phyloP scores from a whole-genome alignment of 169 alveolate species.

The Babesia microti region DNA sequence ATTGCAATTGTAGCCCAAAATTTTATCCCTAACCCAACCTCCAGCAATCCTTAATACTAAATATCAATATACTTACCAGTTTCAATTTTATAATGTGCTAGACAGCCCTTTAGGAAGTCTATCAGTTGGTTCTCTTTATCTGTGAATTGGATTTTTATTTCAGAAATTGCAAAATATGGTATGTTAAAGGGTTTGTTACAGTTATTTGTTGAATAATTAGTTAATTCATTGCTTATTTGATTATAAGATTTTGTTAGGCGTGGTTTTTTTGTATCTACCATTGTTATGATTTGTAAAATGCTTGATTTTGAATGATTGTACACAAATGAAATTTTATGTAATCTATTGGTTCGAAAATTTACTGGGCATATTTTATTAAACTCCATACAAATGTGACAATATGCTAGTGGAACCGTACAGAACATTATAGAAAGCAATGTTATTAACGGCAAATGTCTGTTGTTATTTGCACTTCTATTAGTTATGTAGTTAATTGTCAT shows the following conservation, averaged over 20 bases:
- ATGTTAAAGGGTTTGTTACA: neutral
- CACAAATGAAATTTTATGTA: neutral
- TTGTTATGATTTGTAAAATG: neutral
- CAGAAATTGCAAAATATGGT: neutral
- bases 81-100: constrained; percentile 4
- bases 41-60: constrained; percentile 91
- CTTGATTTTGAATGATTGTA: neutral
- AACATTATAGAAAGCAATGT: no score
- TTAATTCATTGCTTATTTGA: neutral
- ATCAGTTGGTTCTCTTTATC: constrained; percentile 22
- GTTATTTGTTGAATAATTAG: neutral
- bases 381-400: no score
- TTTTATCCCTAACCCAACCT: constrained; percentile 98
- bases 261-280: constrained; percentile 1
- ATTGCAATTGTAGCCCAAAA: constrained; percentile 50
- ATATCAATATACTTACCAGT: constrained; percentile 19
- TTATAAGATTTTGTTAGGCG: neutral
- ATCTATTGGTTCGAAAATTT: no score
- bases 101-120: constrained; percentile 27
- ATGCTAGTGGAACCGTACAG: no score
- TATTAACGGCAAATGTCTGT: no score
- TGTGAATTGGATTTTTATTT: constrained; percentile 9
- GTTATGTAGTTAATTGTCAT: neutral
- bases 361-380: no score
- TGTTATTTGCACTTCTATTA: no score